Percentiles rank a stretch among this genome's conserved stretches.
Evolutionary conservation across 495 filamentous ascomycete genomes (phyloP).

Genomic region (Aspergillus sparsus): DNA sequence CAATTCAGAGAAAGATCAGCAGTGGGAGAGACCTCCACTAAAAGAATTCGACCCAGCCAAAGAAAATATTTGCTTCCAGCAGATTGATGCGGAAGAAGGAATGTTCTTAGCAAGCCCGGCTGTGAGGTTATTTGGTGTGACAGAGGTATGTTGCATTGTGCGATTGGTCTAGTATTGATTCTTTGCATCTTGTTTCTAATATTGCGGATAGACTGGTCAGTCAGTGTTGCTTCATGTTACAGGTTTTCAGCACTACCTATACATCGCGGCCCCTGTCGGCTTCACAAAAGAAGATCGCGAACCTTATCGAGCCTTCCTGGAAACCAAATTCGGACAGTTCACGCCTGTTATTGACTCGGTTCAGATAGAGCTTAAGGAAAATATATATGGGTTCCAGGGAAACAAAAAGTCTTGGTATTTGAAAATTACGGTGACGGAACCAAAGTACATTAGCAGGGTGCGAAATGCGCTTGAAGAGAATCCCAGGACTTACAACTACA

Average conservation of each 20-base stretch:
- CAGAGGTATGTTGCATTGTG: constrained; percentile 59
- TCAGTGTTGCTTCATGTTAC: constrained; percentile 95
- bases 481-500: constrained; percentile 72
- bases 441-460: constrained; percentile 73
- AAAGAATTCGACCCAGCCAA: constrained; percentile 68
- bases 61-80: constrained; percentile 82
- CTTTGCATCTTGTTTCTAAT: constrained; percentile 10
- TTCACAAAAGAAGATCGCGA: constrained; percentile 78
- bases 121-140: constrained; percentile 94
- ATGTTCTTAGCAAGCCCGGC: constrained; percentile 70
- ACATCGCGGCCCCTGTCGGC: constrained; percentile 80
- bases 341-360: constrained; percentile 69
- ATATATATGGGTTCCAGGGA: constrained; percentile 88
- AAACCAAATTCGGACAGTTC: constrained; percentile 66
- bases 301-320: constrained; percentile 73
- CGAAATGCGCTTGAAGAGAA: constrained; percentile 70
- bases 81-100: constrained; percentile 94
- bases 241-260: constrained; percentile 94
- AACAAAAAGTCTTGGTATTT: constrained; percentile 90
- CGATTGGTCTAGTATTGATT: neutral
- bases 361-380: constrained; percentile 77
- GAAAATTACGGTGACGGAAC: constrained; percentile 88
- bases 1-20: constrained; percentile 90
- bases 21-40: constrained; percentile 82
- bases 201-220: constrained; percentile 64